A percentile compares a stretch with the other conserved stretches of the same genome.
Evolutionary conservation across 768 basidiomycete genomes (phyloP).

Genomic region (Hygrocybe punicea): DNA sequence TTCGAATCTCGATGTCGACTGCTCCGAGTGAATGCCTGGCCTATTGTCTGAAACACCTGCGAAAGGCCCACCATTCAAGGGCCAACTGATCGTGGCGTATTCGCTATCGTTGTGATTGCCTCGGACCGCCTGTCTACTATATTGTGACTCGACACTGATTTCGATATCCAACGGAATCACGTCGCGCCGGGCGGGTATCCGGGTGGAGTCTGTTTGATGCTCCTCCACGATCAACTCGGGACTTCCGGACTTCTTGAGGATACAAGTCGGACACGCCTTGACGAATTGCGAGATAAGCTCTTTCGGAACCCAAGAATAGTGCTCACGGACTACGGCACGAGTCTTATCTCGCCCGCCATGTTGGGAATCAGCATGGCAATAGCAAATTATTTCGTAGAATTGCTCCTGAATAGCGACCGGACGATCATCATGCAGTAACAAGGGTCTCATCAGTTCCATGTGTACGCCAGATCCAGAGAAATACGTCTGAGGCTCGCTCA

Average conservation of each 20-base stretch:
- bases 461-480: slow-evolving; percentile 19
- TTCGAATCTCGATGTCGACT: no score
- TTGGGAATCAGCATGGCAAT: slow-evolving; percentile 59
- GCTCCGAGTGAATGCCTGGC: no score
- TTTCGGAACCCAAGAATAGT: slow-evolving; percentile 84
- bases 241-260: slow-evolving; percentile 42
- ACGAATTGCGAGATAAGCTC: slow-evolving; percentile 77
- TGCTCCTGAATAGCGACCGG: slow-evolving; percentile 77
- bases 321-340: slow-evolving; percentile 56
- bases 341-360: slow-evolving; percentile 85
- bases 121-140: no score
- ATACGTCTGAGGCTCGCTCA: slow-evolving; percentile 33
- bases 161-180: background rate
- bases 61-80: background rate
- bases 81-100: background rate
- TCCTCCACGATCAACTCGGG: slow-evolving; percentile 13
- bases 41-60: background rate
- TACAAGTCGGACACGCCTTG: slow-evolving; percentile 75
- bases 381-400: slow-evolving; percentile 73
- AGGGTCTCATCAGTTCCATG: slow-evolving; percentile 16
- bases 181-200: background rate
- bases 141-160: background rate
- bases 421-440: slow-evolving; percentile 67
- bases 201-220: background rate
- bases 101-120: background rate